These are phyloP conservation scores for Golubevia sp. DNA, from an alignment of 1,284 basidiomycete genomes.

Conservation along the genomic window DNA sequence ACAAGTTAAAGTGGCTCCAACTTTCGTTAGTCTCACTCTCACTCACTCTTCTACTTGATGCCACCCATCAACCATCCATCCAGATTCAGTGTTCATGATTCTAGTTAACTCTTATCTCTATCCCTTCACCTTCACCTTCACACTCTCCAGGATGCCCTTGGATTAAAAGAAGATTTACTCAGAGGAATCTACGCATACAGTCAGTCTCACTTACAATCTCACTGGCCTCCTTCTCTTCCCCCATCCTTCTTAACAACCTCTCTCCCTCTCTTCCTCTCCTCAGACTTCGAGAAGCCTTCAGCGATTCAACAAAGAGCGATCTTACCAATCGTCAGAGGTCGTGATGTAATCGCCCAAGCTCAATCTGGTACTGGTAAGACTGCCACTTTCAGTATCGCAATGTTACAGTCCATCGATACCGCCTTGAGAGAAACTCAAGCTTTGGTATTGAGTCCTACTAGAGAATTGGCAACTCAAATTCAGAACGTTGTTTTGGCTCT, in stretches of 20 bases:
- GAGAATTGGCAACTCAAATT: slow-evolving; percentile 75
- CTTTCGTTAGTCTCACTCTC: slow-evolving; percentile 22
- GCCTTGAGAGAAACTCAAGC: slow-evolving; percentile 95
- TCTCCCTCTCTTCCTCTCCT: background rate
- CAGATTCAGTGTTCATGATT: no score
- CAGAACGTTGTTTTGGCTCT: slow-evolving; percentile 97
- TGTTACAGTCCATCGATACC: slow-evolving; percentile 84
- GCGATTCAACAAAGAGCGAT: slow-evolving; percentile 99
- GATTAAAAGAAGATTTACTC: slow-evolving; percentile 90
- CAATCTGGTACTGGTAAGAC: slow-evolving; percentile 99
- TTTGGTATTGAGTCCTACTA: slow-evolving; percentile 81
- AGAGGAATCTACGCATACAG: slow-evolving; percentile 99
- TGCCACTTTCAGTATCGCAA: slow-evolving; percentile 73
- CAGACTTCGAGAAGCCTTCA: slow-evolving; percentile 98
- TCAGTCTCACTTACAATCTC: slow-evolving; percentile 64
- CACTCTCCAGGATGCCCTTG: slow-evolving; percentile 87
- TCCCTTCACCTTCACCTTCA: slow-evolving; percentile 64
- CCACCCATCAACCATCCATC: no score
- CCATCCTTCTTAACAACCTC: background rate
- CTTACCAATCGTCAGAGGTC: slow-evolving; percentile 81
- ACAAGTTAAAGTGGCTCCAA: slow-evolving; percentile 73
- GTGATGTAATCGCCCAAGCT: slow-evolving; percentile 97
- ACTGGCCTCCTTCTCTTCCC: background rate
- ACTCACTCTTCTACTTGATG: background rate
- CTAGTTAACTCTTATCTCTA: no score